Base-by-base conservation (phyloP, 148 eudicot genomes). In the Chenopodium album region DNA sequence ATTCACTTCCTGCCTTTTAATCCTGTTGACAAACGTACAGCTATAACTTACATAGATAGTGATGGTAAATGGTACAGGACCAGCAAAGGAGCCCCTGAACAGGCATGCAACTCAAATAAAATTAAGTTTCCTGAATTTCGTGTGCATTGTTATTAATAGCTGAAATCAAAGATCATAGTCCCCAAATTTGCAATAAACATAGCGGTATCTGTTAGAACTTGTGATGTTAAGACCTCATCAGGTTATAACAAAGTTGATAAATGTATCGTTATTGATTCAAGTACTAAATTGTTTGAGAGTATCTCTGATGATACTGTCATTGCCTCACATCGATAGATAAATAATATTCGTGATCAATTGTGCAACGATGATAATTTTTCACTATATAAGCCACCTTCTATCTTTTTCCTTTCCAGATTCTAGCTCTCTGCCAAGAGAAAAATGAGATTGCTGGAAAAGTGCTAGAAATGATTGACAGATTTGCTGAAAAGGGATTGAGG, bases 1-100 rank as follows among this genome's bases (percentile, higher is more conserved):
- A 78, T 89, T 71, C 92, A 91, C 85, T 91, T 91, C 81, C 79
- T 88, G 28, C 94, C 94, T 78, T 91, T 91, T 85, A 91, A 91
- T 89, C 92, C 92, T 37, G 91, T 91, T 34, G 94, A 85, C 81
- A 91, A 91, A 73, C 91, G 92, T 34, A 88, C 91, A 11, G 92
- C 92, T 74, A 88, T 91, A 79, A 91, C 94, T 22, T 91, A 91
- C 82, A 90, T 90, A 69, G 91, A 86, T 79, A 31, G 82, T 54
- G 90, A 90, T 83, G 92, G 92, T 68, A 87, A 89, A 37, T 92
- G 94, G 94, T 90, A 87, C 80, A 82, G 92, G 69, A 88, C 90
- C 76, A 90, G 90, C 85, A 92, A 90, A 90, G 94, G 94, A 78
- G 89, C 91, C 32, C 92, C 94, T 78, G 91, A 91, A 84, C 91